Base-by-base conservation (phyloP, 2,329 filamentous ascomycete genomes). In the Pestalotiopsis fici region DNA sequence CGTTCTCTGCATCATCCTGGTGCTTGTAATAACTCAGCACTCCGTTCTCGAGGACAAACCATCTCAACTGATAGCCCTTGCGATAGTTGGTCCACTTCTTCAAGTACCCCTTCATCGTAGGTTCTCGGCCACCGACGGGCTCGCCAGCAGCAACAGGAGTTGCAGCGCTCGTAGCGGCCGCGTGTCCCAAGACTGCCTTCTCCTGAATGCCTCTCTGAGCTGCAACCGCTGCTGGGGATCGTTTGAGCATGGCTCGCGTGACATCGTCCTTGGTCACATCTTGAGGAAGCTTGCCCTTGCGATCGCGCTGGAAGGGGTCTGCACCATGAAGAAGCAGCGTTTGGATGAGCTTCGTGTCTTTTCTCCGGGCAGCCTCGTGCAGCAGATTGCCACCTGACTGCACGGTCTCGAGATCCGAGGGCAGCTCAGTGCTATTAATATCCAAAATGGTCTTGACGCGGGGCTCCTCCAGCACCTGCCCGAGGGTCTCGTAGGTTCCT, bases 71-170 rank as follows among this genome's bases (percentile, higher is more conserved):
- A 82, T 98, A 99, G 9, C 96, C 96, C 77, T 93, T 95, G 25
- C 95, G 95, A 78, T 99, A 99, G 78, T 99, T 99, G 60, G 96
- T 99, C 96, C 96, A 99, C 79, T 99, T 99, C 82, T 98, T 98
- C 66, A 99, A 85, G 78, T 98, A 99, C 6, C 96, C 96, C 82
- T 97, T 98, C 93, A 99, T 98, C 80, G 98, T 95, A 21, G 93
- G 92, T 76, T 99, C 96, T 72, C 95, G 94, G 18, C 92, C 91
- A 28, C 92, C 92, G 67, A 90, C 78, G 23, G 88, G 83, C 71
- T 92, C 87, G 21, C 63, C 63, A 11, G 86, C 83, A 18, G 90
- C 84, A 1, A 82, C 80, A 28, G 88, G 83, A 15, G 84, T 81
- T 2, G 83, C 81, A 5, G 85, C 85, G 69, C 70, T 74, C 77